These are phyloP conservation scores for Pythium insidiosum DNA, from an alignment of 352 stramenopile genomes.

Conservation along the genomic window DNA sequence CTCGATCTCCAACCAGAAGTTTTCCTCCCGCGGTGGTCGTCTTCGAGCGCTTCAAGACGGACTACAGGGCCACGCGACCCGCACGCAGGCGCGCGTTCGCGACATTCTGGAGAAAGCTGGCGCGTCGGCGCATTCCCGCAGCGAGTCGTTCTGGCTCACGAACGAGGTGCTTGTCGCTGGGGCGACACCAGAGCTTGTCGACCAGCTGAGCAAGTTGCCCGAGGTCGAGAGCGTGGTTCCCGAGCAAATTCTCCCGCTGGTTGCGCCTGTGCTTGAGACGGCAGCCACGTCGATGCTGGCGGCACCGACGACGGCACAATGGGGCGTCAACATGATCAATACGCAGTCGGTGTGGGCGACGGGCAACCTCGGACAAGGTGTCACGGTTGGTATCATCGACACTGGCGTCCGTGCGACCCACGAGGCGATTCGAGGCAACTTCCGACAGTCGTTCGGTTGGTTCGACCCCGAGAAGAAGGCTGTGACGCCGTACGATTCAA, in stretches of 20 bases:
- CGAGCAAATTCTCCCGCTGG: conserved; percentile 32
- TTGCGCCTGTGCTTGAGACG: too few species aligned
- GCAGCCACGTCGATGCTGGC: conserved; percentile 19
- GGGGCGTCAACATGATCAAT: conserved; percentile 44
- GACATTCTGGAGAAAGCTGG: conserved; percentile 16
- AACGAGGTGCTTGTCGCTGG: conserved; percentile 49
- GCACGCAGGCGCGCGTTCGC: conserved; percentile 24
- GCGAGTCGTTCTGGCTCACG: conserved; percentile 56
- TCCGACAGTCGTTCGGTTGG: conserved; percentile 45
- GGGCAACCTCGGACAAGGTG: conserved; percentile 38
- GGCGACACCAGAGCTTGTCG: conserved; percentile 32
- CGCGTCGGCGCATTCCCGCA: conserved; percentile 15
- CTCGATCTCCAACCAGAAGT: conserved; percentile 25
- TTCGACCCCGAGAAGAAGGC: conserved; percentile 54
- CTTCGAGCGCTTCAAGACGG: conserved; percentile 23
- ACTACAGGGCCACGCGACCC: conserved; percentile 25
- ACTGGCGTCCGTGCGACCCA: conserved; percentile 44
- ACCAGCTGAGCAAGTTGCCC: conserved; percentile 29
- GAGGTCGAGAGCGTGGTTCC: conserved; percentile 24
- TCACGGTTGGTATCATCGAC: conserved; percentile 57
- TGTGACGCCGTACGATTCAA: conserved; percentile 47
- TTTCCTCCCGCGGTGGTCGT: conserved; percentile 20
- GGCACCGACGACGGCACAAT: conserved; percentile 25
- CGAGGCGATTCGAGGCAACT: conserved; percentile 29
- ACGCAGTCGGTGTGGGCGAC: conserved; percentile 33